Percentiles rank a stretch among this genome's conserved stretches.
Conservation (phyloP, 139 green algal genomes). For the Cymbomonas tetramitiformis region DNA sequence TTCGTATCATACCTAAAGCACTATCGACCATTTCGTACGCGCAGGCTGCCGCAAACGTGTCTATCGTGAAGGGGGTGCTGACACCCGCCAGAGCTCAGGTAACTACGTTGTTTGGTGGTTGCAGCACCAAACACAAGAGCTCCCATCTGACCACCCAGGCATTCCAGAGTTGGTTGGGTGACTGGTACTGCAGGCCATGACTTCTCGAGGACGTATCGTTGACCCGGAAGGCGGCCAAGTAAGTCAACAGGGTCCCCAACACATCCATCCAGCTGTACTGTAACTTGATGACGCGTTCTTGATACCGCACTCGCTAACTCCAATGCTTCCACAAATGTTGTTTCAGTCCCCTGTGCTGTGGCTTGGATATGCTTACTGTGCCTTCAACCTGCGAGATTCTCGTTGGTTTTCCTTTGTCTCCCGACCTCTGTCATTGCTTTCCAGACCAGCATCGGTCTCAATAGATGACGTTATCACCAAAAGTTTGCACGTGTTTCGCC, state of each 20-base stretch:
- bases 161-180: neutral
- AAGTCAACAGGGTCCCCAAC: too few species aligned
- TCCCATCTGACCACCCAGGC: too few species aligned
- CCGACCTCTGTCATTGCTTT: too few species aligned
- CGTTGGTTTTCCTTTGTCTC: too few species aligned
- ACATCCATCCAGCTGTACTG: too few species aligned
- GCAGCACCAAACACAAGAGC: neutral
- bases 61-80: slow-evolving; percentile 51
- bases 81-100: slow-evolving; percentile 41
- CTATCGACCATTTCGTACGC: neutral
- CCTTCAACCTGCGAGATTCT: slow-evolving; percentile 33
- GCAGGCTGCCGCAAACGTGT: slow-evolving; percentile 63
- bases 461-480: too few species aligned
- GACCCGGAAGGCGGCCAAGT: too few species aligned
- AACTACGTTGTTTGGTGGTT: slow-evolving; percentile 25
- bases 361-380: too few species aligned
- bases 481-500: too few species aligned
- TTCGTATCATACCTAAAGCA: neutral
- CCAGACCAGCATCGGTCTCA: too few species aligned
- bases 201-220: neutral
- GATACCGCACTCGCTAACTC: neutral
- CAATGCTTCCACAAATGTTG: neutral
- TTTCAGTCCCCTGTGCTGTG: neutral
- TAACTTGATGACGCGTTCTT: too few species aligned
- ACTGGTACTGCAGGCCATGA: neutral